Conservation (phyloP, 2,329 filamentous ascomycete genomes). For the Colletotrichum sp. region DNA sequence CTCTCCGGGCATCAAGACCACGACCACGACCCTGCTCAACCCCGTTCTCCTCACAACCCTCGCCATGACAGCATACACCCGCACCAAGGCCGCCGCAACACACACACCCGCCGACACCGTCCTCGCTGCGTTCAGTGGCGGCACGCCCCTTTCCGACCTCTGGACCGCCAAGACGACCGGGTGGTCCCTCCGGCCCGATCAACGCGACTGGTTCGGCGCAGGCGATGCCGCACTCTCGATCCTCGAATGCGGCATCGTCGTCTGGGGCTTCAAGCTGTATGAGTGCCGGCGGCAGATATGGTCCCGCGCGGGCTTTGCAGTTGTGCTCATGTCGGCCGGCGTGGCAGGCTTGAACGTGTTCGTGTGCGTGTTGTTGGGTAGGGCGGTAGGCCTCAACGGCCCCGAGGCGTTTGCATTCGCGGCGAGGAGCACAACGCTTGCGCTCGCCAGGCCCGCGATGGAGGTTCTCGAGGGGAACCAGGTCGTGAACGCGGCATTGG, state of each 20-base stretch:
- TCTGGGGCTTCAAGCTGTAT: slow-evolving; percentile 60
- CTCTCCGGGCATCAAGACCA: background rate
- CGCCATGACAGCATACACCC: slow-evolving; percentile 47
- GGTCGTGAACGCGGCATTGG: slow-evolving; percentile 53
- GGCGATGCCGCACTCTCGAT: slow-evolving; percentile 54
- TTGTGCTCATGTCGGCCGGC: slow-evolving; percentile 38
- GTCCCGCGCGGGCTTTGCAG: slow-evolving; percentile 45
- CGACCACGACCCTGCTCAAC: slow-evolving; percentile 45
- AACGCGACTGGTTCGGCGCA: slow-evolving; percentile 42
- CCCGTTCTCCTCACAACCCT: slow-evolving; percentile 54
- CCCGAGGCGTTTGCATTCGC: slow-evolving; percentile 50
- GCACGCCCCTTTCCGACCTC: slow-evolving; percentile 37
- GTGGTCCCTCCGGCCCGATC: background rate
- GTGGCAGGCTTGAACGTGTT: slow-evolving; percentile 48
- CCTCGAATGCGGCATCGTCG: slow-evolving; percentile 55
- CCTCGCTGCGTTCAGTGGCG: slow-evolving; percentile 35
- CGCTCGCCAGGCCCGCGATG: slow-evolving; percentile 53
- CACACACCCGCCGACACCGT: slow-evolving; percentile 33
- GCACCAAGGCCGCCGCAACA: slow-evolving; percentile 39
- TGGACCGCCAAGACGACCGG: slow-evolving; percentile 31
- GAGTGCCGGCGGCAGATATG: slow-evolving; percentile 53
- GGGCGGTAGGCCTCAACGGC: slow-evolving; percentile 37
- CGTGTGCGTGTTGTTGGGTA: slow-evolving; percentile 42
- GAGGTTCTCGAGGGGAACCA: slow-evolving; percentile 47
- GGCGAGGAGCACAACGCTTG: slow-evolving; percentile 55